Conservation (phyloP, 2,329 filamentous ascomycete genomes). For the Cladosporium sp. region DNA sequence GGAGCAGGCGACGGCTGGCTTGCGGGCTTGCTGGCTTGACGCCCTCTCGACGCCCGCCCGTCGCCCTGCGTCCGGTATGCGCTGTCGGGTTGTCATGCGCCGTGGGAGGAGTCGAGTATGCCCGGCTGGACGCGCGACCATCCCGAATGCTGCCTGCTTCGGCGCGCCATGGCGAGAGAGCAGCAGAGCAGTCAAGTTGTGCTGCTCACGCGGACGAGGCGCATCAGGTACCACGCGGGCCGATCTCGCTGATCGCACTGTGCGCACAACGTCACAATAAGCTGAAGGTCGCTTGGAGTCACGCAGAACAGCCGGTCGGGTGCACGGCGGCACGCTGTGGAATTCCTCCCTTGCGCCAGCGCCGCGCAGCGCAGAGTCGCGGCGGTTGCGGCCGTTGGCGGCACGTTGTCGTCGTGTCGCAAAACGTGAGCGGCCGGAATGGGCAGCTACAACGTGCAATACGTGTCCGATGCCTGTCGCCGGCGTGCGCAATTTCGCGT, state of each 20-base stretch:
- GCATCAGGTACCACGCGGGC: neutral
- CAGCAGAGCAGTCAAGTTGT: neutral
- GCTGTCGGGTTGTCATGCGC: slow-evolving; percentile 10
- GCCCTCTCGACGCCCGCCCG: neutral
- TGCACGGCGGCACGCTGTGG: neutral
- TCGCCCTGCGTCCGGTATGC: neutral
- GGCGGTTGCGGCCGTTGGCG: neutral
- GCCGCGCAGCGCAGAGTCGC: neutral
- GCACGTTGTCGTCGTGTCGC: slow-evolving; percentile 1
- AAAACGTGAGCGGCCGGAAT: neutral
- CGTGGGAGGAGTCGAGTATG: neutral
- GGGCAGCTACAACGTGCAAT: too few species aligned
- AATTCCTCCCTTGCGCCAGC: too few species aligned
- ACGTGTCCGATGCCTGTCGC: too few species aligned
- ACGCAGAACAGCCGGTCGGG: slow-evolving; percentile 1
- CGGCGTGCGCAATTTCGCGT: neutral
- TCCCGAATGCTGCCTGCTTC: neutral
- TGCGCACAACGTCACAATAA: slow-evolving; percentile 6
- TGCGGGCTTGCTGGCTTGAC: neutral
- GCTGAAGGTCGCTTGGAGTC: neutral
- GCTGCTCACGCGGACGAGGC: slow-evolving; percentile 5
- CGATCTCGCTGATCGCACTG: slow-evolving; percentile 9
- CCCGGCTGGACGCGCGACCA: neutral
- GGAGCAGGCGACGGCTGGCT: neutral
- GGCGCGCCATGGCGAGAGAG: neutral